phyloP scores from a whole-genome alignment of 176 grass and related monocot genomes.

The Thinopyrum elongatum region DNA sequence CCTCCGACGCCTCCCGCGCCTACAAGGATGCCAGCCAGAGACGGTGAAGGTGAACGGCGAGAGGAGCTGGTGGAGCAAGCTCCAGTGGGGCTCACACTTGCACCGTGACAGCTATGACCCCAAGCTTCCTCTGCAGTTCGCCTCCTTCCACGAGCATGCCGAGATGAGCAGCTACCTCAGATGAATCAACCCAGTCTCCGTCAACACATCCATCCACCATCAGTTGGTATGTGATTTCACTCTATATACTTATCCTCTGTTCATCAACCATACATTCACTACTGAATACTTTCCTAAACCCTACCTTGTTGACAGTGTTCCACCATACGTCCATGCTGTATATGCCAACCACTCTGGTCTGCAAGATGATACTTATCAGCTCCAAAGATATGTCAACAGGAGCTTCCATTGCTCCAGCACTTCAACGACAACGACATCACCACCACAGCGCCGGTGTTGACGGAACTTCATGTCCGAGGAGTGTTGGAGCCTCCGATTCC shows the following conservation, averaged over 20 bases:
- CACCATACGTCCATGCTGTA: neutral
- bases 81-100: neutral
- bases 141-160: neutral
- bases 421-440: neutral
- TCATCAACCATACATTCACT: neutral
- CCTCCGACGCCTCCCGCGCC: neutral
- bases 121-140: neutral
- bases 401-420: neutral
- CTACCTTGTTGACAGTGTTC: no score
- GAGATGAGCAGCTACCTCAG: conserved; percentile 10
- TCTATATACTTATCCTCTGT: neutral
- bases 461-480: no score
- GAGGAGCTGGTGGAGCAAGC: neutral
- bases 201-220: neutral
- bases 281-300: neutral
- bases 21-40: neutral
- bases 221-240: no score
- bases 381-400: neutral
- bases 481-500: no score
- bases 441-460: neutral
- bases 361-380: neutral
- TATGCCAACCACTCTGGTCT: no score
- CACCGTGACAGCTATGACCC: neutral
- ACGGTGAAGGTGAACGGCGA: neutral
- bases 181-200: neutral